Evolutionary conservation across 768 basidiomycete genomes (phyloP), one percentile per base, ranked within the genome.

Genomic region (Suillus alpinus): DNA sequence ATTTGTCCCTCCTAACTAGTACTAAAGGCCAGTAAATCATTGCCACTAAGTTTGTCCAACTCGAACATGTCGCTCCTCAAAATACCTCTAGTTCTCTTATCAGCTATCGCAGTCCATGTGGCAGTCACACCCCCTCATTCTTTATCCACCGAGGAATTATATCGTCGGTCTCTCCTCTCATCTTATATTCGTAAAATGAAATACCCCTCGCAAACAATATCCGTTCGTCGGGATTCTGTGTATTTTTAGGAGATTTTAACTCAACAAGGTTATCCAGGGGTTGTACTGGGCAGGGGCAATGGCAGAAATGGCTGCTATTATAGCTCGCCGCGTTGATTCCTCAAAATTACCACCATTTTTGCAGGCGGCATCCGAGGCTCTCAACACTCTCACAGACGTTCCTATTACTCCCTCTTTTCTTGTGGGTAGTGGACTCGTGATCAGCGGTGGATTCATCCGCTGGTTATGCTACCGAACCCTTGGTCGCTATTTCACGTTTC

Each of bases 71-170:
- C 74, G 26, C 64, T 78, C 31, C 50, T 78, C 46, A 79, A 76
- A 64, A 69, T 82, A 58, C 78, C 80, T 9, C 78, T 75, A 63
- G 70, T 80, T 52, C 59, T 80, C 29, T 67, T 76, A 34, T 77
- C 78, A 44, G 76, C 78, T 68, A 62, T 76, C 41, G 77, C 75
- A n/a, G 58, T 82, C 5, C 78, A 79, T 16, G 68, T 75, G 23
- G 73, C 79, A 20, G 67, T 74, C 10, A 82, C 82, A 2, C 77
- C 82, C 60, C 82, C 82, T 13, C 68, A 79, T 51, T 79, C 80
- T 12, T 75, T 79, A 5, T 56, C 65, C 12, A 61, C 65, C 43
- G 70, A 72, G 32, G 77, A 80, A 57, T 67, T 61, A 2, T 3
- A 18, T 43, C 32, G 9, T n/a, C 46, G 4, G 7, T 16, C 4